phyloP scores from a whole-genome alignment of 768 basidiomycete species.

The Macrolepiota albuminosa region DNA sequence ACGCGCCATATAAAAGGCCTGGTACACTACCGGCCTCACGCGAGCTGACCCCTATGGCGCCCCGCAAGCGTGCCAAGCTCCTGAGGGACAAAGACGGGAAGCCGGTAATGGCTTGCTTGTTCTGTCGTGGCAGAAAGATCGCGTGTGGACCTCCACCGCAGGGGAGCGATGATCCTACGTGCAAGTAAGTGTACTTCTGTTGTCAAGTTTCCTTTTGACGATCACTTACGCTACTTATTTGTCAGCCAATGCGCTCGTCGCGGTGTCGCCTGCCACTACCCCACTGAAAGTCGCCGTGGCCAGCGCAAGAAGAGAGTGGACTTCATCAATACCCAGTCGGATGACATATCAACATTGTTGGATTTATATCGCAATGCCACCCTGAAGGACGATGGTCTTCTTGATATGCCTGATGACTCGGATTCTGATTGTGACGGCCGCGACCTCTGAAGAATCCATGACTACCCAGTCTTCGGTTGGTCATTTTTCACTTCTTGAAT shows the following conservation, averaged over 20 bases:
- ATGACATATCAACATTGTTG: neutral
- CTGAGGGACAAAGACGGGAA: constrained; percentile 20
- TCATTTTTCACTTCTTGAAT: neutral
- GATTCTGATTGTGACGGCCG: constrained; percentile 1
- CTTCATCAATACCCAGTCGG: neutral
- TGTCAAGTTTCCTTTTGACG: neutral
- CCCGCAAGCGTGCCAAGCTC: constrained; percentile 6
- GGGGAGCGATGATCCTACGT: constrained; percentile 34
- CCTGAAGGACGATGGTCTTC: neutral
- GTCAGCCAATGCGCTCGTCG: constrained; percentile 12
- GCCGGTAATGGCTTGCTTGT: constrained; percentile 43
- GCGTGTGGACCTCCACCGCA: constrained; percentile 41
- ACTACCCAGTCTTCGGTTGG: too few species aligned
- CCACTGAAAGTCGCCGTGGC: constrained; percentile 13
- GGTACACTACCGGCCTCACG: neutral
- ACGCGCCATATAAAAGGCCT: neutral
- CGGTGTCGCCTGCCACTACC: constrained; percentile 7
- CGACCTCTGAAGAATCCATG: neutral
- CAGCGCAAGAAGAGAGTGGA: constrained; percentile 7
- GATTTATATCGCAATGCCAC: neutral
- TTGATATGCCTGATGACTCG: neutral
- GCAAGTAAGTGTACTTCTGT: constrained; percentile 40
- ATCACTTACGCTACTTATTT: neutral
- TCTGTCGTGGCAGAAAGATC: constrained; percentile 48
- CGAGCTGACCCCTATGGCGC: neutral